Evolutionary conservation across 805 yeast species (phyloP).

Genomic region (Nakazawaea molendinolei): DNA sequence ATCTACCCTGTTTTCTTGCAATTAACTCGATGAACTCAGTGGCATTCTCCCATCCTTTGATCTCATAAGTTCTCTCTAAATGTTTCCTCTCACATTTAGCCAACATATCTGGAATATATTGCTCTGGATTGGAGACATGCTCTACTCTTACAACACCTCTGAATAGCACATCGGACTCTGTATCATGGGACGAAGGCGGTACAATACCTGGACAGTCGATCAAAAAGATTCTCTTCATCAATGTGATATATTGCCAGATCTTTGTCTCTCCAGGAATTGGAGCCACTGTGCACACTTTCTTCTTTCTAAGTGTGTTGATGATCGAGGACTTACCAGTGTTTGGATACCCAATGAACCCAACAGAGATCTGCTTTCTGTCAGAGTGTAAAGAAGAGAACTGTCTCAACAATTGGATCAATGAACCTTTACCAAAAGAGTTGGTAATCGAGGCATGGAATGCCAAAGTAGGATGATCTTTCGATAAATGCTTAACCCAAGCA

Average conservation of each 20-base stretch:
- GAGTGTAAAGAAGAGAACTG: constrained; percentile 87
- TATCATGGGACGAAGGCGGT: constrained; percentile 86
- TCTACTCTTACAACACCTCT: constrained; percentile 99
- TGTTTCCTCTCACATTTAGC: constrained; percentile 83
- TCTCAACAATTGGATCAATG: constrained; percentile 85
- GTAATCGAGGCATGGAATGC: constrained; percentile 98
- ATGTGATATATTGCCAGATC: constrained; percentile 97
- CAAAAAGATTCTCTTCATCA: constrained; percentile 91
- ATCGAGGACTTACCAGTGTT: constrained; percentile 97
- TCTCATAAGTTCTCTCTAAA: constrained; percentile 91
- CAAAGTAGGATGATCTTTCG: constrained; percentile 86
- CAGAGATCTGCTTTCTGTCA: constrained; percentile 93
- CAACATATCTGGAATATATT: constrained; percentile 82
- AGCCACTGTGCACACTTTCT: constrained; percentile 95
- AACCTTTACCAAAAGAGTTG: constrained; percentile 96
- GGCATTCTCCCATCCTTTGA: constrained; percentile 79
- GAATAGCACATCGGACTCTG: constrained; percentile 86
- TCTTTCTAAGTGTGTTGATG: constrained; percentile 86
- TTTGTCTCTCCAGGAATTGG: constrained; percentile 99
- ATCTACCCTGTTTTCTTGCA: constrained; percentile 89
- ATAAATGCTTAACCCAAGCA: constrained; percentile 95
- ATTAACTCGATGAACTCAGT: constrained; percentile 82
- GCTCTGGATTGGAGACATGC: constrained; percentile 92
- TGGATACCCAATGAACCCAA: constrained; percentile 96
- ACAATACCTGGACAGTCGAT: constrained; percentile 99